phyloP scores from a whole-genome alignment of 176 grass and related monocot species.

The Musa itinerans region DNA sequence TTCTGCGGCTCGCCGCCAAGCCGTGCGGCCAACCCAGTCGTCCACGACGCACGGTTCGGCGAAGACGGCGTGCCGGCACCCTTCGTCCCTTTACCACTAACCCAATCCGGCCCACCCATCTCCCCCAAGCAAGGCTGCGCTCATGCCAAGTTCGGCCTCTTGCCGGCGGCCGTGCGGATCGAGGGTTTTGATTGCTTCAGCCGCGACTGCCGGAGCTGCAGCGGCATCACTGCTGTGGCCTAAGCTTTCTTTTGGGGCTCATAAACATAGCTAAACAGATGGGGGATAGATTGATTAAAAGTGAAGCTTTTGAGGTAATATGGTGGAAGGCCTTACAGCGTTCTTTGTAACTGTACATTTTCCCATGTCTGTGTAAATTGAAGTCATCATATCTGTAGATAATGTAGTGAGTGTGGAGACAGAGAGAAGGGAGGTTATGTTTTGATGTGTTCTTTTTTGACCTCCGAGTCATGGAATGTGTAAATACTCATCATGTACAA shows the following conservation, averaged over 20 bases:
- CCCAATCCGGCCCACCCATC: constrained; percentile 10
- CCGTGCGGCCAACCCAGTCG: constrained; percentile 67
- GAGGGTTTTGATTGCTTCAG: constrained; percentile 99
- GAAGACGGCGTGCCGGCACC: constrained; percentile 33
- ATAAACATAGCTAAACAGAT: no score
- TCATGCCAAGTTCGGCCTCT: constrained; percentile 36
- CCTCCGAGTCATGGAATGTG: no score
- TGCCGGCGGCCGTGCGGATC: constrained; percentile 61
- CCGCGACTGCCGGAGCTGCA: constrained; percentile 38
- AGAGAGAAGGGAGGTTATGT: no score
- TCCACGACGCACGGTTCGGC: constrained; percentile 77
- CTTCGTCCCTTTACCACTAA: background rate
- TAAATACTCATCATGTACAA: no score
- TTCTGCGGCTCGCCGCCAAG: constrained; percentile 85
- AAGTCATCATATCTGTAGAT: no score
- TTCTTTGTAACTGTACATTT: no score
- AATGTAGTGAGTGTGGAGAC: no score
- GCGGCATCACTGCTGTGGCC: constrained; percentile 76
- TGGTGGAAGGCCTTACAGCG: no score
- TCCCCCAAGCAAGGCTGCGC: constrained; percentile 43
- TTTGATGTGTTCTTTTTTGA: no score
- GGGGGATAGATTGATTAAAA: no score
- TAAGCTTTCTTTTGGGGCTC: constrained; percentile 9
- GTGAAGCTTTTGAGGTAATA: no score
- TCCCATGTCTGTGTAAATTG: no score